Base-by-base conservation (phyloP, 257 asterid species). In the Avicennia marina region DNA sequence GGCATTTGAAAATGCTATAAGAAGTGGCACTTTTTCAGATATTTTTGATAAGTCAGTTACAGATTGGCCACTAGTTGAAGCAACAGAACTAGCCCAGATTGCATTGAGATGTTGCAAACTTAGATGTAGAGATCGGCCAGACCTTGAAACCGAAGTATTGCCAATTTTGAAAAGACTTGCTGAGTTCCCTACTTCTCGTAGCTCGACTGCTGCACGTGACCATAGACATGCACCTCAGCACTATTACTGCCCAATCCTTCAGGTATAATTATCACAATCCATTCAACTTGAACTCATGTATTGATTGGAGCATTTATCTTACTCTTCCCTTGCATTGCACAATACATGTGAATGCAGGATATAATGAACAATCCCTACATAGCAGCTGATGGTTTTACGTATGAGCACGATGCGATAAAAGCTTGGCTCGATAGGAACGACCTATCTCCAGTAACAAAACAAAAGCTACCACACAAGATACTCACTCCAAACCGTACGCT, bases 311-410 rank as follows among this genome's bases (percentile, higher is more conserved):
- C n/a, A n/a, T n/a, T n/a, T n/a, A n/a, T n/a, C n/a, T n/a, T n/a
- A n/a, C n/a, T n/a, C n/a, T n/a, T n/a, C n/a, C n/a, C n/a, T n/a
- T n/a, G n/a, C n/a, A n/a, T n/a, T n/a, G n/a, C n/a, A n/a, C n/a
- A n/a, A n/a, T n/a, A n/a, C n/a, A n/a, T n/a, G n/a, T n/a, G n/a
- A n/a, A n/a, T 70, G 73, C 85, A 90, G 97, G 96, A 90, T 75
- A 71, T 84, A 51, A 90, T 90, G 96, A 85, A 70, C 4, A 75
- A 82, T 63, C 97, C 97, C 12, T 70, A 75, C 25, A 77, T 86
- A 58, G 97, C 96, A 39, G 88, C 85, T 16, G 97, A 90, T 68
- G 97, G 97, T 41, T 90, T 80, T 74, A 84, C 94, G 1, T 90
- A 90, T 18, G 97, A 90, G 75, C 73, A 57, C 60, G 72, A 70